Evolutionary conservation across 73 alveolate genomes (phyloP).

Genomic region (Blepharisma stoltei): DNA sequence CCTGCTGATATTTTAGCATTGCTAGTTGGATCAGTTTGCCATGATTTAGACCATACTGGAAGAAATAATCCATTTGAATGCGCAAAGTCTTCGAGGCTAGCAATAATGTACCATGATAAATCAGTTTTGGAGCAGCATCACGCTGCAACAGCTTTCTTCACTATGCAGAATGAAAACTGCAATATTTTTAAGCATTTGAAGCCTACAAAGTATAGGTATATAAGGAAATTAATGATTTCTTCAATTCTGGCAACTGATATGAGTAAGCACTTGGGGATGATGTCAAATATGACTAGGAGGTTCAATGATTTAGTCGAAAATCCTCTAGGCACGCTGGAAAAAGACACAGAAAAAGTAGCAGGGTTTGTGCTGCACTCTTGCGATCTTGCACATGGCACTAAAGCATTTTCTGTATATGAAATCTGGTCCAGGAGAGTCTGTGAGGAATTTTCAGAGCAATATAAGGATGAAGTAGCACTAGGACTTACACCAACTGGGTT

Average conservation of each 20-base stretch:
- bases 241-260: slow-evolving; percentile 87
- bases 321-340: slow-evolving; percentile 40
- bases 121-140: slow-evolving; percentile 83
- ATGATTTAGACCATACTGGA: slow-evolving; percentile 89
- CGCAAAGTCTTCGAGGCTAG: slow-evolving; percentile 51
- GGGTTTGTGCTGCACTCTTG: slow-evolving; percentile 72
- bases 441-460: slow-evolving; percentile 57
- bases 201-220: slow-evolving; percentile 34
- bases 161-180: slow-evolving; percentile 42
- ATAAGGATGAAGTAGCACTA: slow-evolving; percentile 7
- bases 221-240: slow-evolving; percentile 76
- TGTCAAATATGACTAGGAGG: slow-evolving; percentile 45
- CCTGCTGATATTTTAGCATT: slow-evolving; percentile 8
- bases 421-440: slow-evolving; percentile 56
- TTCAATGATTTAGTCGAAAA: slow-evolving; percentile 44
- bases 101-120: slow-evolving; percentile 76
- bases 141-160: slow-evolving; percentile 68
- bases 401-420: slow-evolving; percentile 45
- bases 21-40: slow-evolving; percentile 46
- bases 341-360: slow-evolving; percentile 43
- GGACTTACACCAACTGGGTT: slow-evolving; percentile 22
- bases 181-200: slow-evolving; percentile 50
- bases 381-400: slow-evolving; percentile 62
- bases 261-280: slow-evolving; percentile 65
- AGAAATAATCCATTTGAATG: slow-evolving; percentile 65